phyloP scores from a whole-genome alignment of 768 basidiomycete species.

The Auricularia sp. region DNA sequence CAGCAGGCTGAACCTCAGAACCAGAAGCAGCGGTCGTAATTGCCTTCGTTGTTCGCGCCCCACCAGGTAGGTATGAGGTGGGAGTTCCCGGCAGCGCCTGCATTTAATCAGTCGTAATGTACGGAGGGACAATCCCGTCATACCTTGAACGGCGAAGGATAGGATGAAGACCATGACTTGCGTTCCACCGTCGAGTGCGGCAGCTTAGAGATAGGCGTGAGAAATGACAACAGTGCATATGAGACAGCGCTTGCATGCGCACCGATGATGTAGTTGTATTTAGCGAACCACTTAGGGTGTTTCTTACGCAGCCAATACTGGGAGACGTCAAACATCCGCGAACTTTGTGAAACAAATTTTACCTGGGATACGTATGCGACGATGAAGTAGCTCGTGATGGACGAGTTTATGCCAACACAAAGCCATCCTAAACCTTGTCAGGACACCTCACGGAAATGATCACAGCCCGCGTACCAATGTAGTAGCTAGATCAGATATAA shows the following conservation, averaged over 20 bases:
- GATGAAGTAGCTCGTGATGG: constrained; percentile 32
- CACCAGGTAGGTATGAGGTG: constrained; percentile 49
- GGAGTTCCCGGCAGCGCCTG: constrained; percentile 22
- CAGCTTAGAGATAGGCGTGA: constrained; percentile 10
- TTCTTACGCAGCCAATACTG: constrained; percentile 35
- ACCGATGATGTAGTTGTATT: constrained; percentile 27
- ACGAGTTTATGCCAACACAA: constrained; percentile 49
- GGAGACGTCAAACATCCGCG: neutral
- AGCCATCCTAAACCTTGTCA: constrained; percentile 21
- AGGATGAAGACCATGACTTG: constrained; percentile 49
- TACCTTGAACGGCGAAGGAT: constrained; percentile 43
- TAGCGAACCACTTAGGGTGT: constrained; percentile 37
- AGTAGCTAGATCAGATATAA: constrained; percentile 25
- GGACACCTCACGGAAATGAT: neutral
- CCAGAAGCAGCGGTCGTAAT: constrained; percentile 18
- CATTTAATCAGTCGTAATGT: neutral
- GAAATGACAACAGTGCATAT: neutral
- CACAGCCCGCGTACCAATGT: constrained; percentile 23
- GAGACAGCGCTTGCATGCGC: constrained; percentile 9
- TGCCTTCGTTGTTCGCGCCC: constrained; percentile 46
- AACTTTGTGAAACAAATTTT: neutral
- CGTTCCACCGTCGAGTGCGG: constrained; percentile 40
- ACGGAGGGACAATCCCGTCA: constrained; percentile 17
- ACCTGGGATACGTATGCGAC: constrained; percentile 36
- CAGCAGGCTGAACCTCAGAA: neutral